Conservation (phyloP, 768 basidiomycete species). For the Phaffia australis region DNA sequence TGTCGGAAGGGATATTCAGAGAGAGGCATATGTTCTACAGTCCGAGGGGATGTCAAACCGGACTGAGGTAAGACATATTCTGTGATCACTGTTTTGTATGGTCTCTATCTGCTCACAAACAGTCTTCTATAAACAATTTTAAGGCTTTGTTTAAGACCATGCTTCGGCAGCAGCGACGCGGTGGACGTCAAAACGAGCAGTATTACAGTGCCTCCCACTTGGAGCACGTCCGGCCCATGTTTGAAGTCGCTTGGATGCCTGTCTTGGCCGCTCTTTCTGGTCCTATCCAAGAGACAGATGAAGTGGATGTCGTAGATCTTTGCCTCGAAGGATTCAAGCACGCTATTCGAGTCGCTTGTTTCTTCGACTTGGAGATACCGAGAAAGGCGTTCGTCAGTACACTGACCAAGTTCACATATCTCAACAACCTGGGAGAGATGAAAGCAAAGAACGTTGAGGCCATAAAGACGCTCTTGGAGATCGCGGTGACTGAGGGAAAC, state of each 20-base stretch:
- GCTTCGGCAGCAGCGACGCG: constrained; percentile 81
- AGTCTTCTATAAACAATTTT: constrained; percentile 4
- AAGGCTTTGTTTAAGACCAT: constrained; percentile 85
- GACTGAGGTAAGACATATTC: constrained; percentile 58
- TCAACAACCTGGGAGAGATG: constrained; percentile 98
- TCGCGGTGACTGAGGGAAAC: constrained; percentile 94
- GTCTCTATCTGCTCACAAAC: background rate
- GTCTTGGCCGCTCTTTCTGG: constrained; percentile 91
- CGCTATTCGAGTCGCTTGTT: constrained; percentile 91
- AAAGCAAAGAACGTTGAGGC: constrained; percentile 99
- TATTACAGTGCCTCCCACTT: constrained; percentile 96
- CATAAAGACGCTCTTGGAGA: constrained; percentile 85
- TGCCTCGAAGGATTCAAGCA: constrained; percentile 93
- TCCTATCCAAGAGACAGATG: constrained; percentile 88
- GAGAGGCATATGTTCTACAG: constrained; percentile 89
- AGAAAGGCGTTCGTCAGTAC: constrained; percentile 99
- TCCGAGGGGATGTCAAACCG: constrained; percentile 93
- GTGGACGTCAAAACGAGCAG: constrained; percentile 53
- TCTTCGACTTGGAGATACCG: constrained; percentile 93
- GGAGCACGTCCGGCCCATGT: constrained; percentile 95
- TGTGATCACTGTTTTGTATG: no score
- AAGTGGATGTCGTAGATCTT: constrained; percentile 77
- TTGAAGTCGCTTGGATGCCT: constrained; percentile 98
- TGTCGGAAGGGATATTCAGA: constrained; percentile 87
- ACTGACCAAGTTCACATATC: constrained; percentile 88